Evolutionary conservation across 2,329 filamentous ascomycete genomes (phyloP), one percentile per base, ranked within the genome.

Genomic region (Scedosporium boydii): DNA sequence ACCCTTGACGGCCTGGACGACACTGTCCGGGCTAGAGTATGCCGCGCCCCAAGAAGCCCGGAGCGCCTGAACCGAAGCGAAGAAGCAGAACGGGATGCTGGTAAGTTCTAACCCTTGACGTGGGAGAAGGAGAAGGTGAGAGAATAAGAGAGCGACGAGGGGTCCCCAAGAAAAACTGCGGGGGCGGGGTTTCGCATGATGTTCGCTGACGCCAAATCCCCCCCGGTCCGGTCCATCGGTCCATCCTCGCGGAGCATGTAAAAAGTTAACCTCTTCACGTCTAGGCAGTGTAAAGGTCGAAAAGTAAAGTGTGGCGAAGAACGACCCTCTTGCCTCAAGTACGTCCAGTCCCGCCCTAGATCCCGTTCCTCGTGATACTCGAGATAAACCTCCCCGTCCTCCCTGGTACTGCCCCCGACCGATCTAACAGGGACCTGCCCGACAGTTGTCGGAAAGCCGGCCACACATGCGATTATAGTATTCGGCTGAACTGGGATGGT

Each of bases 401-500:
- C 38, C n/a, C 27, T 34, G 18, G 2, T 61, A 16, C 42, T 42
- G 12, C 29, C 9, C 27, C 6, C n/a, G 3, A 21, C 44, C 18
- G 38, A 60, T 51, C 26, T 61, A n/a, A 38, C 59, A 48, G 59
- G 21, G 27, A 48, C 46, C 46, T 58, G 18, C 18, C 59, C 27
- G 12, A 55, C 61, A 80, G 78, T 70, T 93, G 90, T 73, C 80
- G 86, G 68, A 85, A 85, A 65, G 85, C 87, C 66, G 86, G 86
- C 64, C 88, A 91, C 70, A 76, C 77, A 57, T 95, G 90, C 76
- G 90, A 95, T 73, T 93, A 93, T 72, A 90, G 85, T 68, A 89
- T 93, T 68, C 83, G 88, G 38, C 76, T 93, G 66, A 93, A 93
- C 69, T 93, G 90, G 90, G 87, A 88, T 64, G 89, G 89, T 4